Base-by-base conservation (phyloP, 306 rosid species). In the Trifolium subterraneum region DNA sequence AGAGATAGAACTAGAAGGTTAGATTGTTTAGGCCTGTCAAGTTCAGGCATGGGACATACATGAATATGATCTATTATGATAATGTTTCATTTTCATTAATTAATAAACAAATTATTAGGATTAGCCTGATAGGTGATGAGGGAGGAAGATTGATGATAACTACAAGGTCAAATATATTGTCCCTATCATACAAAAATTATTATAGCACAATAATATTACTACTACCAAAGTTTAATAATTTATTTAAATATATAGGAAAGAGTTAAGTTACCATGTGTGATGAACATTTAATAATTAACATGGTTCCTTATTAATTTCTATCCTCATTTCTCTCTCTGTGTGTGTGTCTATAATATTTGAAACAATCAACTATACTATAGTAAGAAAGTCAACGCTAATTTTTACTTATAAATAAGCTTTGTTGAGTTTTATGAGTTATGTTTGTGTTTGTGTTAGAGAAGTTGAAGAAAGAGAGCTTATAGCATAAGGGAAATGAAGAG, bases 121-220 rank as follows among this genome's bases (percentile, higher is more conserved):
- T 41, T 25, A 69, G 78, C 38, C 64, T 58, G 64, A 58, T 58
- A 58, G 38, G 64, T 58, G 64, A 58, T 25, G 72, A 3, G 15
- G 72, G 71, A 59, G 51, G 59, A 72, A 31, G 59, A 55, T 59
- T 75, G 76, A 31, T 64, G 87, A 81, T 83, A 68, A 81, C 76
- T 72, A 58, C 72, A 64, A 81, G 75, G 90, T 86, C 90, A 75
- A 81, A 81, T 78, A 68, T 75, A 81, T 78, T 67, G 90, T 86
- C 90, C 38, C 84, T 47, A 81, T 86, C 90, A 72, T 48, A n/a
- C 22, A 38, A 71, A 80, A 66, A 62, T 22, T 54, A 78, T 74
- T 55, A n/a, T n/a, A 56, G n/a, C 54, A 61, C 11, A 64, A 72
- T 42, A 45, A 76, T 80, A 71, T 75, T 55, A 70, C 73, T 74